A percentile compares a stretch with the other conserved stretches of the same genome.
Evolutionary conservation across 177 flowering plant genomes (phyloP).

Genomic region (Vitis hybrid): DNA sequence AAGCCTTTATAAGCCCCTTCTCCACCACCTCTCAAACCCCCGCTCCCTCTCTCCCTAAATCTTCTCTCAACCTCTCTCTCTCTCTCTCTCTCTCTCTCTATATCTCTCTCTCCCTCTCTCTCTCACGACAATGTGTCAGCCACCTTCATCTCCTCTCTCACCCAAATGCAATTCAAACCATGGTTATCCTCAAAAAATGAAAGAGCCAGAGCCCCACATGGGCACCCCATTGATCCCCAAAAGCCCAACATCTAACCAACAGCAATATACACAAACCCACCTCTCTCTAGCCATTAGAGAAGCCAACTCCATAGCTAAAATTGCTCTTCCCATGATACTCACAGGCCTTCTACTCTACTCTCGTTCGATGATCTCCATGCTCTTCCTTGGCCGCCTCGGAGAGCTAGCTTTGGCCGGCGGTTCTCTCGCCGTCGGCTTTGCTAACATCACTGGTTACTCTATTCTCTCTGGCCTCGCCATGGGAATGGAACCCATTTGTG

Average conservation of each 20-base stretch:
- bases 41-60: slow-evolving; percentile 5
- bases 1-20: slow-evolving; percentile 10
- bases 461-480: slow-evolving; percentile 73
- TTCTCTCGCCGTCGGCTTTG: slow-evolving; percentile 68
- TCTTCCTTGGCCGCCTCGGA: slow-evolving; percentile 71
- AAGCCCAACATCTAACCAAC: slow-evolving; percentile 22
- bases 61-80: not conserved
- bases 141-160: slow-evolving; percentile 7
- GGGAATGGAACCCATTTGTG: slow-evolving; percentile 88
- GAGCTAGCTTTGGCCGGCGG: slow-evolving; percentile 73
- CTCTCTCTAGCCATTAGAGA: slow-evolving; percentile 25
- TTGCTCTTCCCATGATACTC: slow-evolving; percentile 61
- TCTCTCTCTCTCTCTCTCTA: slow-evolving; percentile 8
- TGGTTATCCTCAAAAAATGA: slow-evolving; percentile 1
- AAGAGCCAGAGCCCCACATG: slow-evolving; percentile 16
- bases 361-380: slow-evolving; percentile 72
- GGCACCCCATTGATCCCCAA: slow-evolving; percentile 26
- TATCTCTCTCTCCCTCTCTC: slow-evolving; percentile 15
- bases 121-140: slow-evolving; percentile 28
- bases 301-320: slow-evolving; percentile 32
- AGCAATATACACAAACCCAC: slow-evolving; percentile 11
- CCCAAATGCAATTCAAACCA: slow-evolving; percentile 19
- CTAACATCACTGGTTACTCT: slow-evolving; percentile 78
- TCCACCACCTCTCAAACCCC: not conserved
- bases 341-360: slow-evolving; percentile 67